Evolutionary conservation across 495 filamentous ascomycete genomes (phyloP).

Genomic region (Talaromyces wortmannii): DNA sequence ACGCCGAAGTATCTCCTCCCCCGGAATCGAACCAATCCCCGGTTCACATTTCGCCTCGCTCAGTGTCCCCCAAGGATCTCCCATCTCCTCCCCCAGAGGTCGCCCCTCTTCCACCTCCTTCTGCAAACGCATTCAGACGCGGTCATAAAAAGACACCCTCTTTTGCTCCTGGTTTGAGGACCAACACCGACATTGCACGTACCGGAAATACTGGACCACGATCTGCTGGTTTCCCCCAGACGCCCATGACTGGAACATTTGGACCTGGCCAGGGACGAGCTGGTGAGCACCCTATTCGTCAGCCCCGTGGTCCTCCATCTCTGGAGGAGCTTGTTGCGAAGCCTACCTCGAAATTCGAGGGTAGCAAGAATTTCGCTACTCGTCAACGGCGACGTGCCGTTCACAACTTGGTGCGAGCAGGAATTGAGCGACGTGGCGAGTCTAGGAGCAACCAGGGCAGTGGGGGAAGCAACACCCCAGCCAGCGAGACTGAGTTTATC

Average conservation of each 20-base stretch:
- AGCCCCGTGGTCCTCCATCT: slow-evolving; percentile 86
- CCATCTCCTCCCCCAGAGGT: slow-evolving; percentile 56
- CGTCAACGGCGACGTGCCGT: slow-evolving; percentile 90
- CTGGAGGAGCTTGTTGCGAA: slow-evolving; percentile 86
- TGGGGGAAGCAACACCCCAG: slow-evolving; percentile 77
- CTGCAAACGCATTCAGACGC: slow-evolving; percentile 70
- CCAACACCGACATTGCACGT: slow-evolving; percentile 51
- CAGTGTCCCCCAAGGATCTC: slow-evolving; percentile 64
- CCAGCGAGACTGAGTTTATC: slow-evolving; percentile 77
- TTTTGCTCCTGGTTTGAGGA: slow-evolving; percentile 56
- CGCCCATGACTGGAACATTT: slow-evolving; percentile 81
- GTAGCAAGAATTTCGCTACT: slow-evolving; percentile 96
- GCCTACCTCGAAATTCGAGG: slow-evolving; percentile 90
- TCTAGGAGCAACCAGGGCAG: slow-evolving; percentile 52
- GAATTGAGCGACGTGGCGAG: slow-evolving; percentile 71
- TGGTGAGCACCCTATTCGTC: slow-evolving; percentile 90
- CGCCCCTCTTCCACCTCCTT: slow-evolving; percentile 69
- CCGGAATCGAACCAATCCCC: slow-evolving; percentile 49
- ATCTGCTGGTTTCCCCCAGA: slow-evolving; percentile 69
- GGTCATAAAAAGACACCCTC: slow-evolving; percentile 90
- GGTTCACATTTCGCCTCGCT: slow-evolving; percentile 29
- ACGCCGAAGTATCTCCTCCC: slow-evolving; percentile 76
- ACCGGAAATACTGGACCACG: slow-evolving; percentile 64
- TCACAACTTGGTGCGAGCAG: slow-evolving; percentile 83
- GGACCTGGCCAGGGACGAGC: slow-evolving; percentile 88